A percentile compares a stretch with the other conserved stretches of the same genome.
phyloP scores from a whole-genome alignment of 108 stramenopile genomes.

The Epipyxis sp. region DNA sequence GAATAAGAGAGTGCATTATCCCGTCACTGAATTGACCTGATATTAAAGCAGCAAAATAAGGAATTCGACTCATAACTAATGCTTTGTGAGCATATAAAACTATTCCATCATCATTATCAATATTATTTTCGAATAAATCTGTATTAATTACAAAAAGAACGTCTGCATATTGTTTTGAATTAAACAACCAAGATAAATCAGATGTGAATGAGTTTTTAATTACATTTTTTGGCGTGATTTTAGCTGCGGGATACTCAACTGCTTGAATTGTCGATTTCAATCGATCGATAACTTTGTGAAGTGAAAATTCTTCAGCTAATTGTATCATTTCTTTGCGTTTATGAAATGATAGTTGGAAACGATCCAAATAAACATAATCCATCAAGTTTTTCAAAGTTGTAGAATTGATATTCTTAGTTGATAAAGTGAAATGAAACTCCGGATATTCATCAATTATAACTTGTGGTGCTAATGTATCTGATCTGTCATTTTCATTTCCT shows the following conservation, averaged over 20 bases:
- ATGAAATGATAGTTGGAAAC: background rate
- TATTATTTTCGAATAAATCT: background rate
- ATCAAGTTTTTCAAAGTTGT: background rate
- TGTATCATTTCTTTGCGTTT: background rate
- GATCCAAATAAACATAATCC: constrained; percentile 15
- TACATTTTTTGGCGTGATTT: too few species aligned
- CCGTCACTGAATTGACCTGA: background rate
- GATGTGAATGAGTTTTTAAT: background rate
- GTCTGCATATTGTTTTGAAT: background rate
- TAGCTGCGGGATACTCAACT: too few species aligned
- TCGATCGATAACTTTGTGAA: too few species aligned
- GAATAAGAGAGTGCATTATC: background rate
- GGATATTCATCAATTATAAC: background rate
- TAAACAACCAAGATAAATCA: background rate
- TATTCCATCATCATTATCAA: background rate
- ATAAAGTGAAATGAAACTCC: background rate
- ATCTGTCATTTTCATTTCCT: background rate
- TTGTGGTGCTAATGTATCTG: background rate
- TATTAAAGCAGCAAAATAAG: constrained; percentile 1
- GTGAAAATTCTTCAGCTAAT: constrained; percentile 6
- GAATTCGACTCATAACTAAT: background rate
- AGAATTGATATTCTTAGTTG: background rate
- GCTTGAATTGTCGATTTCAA: too few species aligned
- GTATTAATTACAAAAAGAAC: constrained; percentile 14
- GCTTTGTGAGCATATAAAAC: background rate